phyloP scores from a whole-genome alignment of 768 basidiomycete genomes.

The Cyclocybe cylindracea region DNA sequence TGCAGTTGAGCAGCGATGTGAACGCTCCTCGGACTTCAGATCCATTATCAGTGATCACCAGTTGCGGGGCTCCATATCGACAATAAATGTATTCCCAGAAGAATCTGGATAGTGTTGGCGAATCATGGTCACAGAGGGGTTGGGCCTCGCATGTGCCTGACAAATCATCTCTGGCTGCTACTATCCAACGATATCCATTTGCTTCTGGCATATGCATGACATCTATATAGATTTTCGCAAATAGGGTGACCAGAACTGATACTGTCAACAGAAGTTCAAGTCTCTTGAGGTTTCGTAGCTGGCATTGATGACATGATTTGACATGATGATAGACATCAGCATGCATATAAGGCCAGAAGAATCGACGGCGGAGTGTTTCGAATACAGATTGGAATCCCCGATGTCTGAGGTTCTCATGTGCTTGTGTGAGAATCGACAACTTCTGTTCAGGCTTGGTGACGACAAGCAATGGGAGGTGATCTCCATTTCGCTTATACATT shows the following conservation, averaged over 20 bases:
- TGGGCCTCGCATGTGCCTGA: conserved; percentile 16
- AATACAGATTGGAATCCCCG: conserved; percentile 19
- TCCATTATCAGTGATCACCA: conserved; percentile 6
- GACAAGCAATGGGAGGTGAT: background rate
- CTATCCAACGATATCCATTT: conserved; percentile 13
- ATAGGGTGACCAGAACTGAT: conserved; percentile 18
- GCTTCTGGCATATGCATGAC: conserved; percentile 35
- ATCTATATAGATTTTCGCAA: conserved; percentile 31
- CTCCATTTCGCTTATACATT: conserved; percentile 4
- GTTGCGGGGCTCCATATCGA: conserved; percentile 5
- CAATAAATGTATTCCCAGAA: conserved; percentile 4
- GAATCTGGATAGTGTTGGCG: no score
- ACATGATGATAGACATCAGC: conserved; percentile 11
- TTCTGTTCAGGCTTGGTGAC: background rate
- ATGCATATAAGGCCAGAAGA: conserved; percentile 16
- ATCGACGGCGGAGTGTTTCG: conserved; percentile 8
- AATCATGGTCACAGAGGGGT: background rate
- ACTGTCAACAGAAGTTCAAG: conserved; percentile 22
- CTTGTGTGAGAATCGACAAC: conserved; percentile 10
- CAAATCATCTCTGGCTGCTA: conserved; percentile 21
- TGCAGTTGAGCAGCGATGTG: conserved; percentile 4
- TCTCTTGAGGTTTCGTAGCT: conserved; percentile 20
- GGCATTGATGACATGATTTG: conserved; percentile 36
- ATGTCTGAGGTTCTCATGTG: conserved; percentile 25
- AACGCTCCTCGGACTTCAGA: background rate